Percentiles rank a stretch among this genome's conserved stretches.
Conservation (phyloP, 148 eudicot species). For the Simmondsia chinensis region DNA sequence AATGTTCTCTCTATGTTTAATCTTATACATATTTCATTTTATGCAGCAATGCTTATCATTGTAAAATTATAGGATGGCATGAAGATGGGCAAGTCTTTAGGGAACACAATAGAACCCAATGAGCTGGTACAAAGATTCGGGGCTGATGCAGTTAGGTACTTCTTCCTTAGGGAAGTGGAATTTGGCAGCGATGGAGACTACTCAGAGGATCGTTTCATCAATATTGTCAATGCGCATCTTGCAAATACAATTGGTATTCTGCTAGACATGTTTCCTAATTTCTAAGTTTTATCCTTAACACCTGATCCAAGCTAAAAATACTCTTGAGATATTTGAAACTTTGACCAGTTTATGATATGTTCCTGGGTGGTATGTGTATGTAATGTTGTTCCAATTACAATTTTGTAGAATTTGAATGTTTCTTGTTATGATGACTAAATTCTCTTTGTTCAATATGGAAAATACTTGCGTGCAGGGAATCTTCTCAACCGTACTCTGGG, state of each 20-base stretch:
- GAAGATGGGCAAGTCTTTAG: conserved; percentile 99
- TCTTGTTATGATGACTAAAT: too few species aligned
- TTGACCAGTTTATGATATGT: too few species aligned
- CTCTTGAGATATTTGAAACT: too few species aligned
- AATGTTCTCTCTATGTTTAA: conserved; percentile 6
- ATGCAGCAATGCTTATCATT: conserved; percentile 65
- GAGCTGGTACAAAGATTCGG: conserved; percentile 88
- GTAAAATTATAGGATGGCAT: conserved; percentile 86
- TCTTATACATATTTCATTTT: conserved; percentile 49
- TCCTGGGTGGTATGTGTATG: too few species aligned
- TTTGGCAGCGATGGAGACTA: conserved; percentile 96
- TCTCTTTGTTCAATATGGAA: too few species aligned
- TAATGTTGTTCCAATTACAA: too few species aligned
- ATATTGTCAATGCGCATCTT: conserved; percentile 87
- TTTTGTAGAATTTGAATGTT: too few species aligned
- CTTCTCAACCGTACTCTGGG: conserved; percentile 99
- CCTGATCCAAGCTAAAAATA: too few species aligned
- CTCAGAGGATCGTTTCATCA: conserved; percentile 94
- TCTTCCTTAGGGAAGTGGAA: conserved; percentile 96
- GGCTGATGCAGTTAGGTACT: conserved; percentile 93
- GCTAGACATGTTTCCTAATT: not conserved
- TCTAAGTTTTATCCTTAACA: too few species aligned
- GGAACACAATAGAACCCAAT: conserved; percentile 92
- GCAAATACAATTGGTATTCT: conserved; percentile 89
- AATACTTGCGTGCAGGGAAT: conserved; percentile 61